These are phyloP conservation scores for Teratosphaeria nubilosa DNA, from an alignment of 2,329 filamentous ascomycete species.

Conservation along the genomic window DNA sequence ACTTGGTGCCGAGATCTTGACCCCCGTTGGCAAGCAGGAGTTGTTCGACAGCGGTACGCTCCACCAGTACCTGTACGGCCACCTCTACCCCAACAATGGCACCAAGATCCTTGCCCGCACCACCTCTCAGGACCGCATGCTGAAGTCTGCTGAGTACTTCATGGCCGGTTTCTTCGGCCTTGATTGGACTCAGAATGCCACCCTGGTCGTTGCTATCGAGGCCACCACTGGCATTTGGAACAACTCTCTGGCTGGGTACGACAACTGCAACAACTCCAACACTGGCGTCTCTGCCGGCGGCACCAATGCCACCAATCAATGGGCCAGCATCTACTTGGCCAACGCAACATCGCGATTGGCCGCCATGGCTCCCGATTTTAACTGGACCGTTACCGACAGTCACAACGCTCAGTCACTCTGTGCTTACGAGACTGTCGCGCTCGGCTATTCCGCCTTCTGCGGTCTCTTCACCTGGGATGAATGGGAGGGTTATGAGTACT, in stretches of 20 bases:
- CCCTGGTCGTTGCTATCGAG: slow-evolving; percentile 11
- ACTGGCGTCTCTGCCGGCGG: slow-evolving; percentile 37
- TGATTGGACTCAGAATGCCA: slow-evolving; percentile 50
- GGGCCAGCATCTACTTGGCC: slow-evolving; percentile 54
- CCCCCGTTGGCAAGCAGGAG: slow-evolving; percentile 63
- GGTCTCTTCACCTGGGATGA: slow-evolving; percentile 65
- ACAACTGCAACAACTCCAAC: slow-evolving; percentile 3
- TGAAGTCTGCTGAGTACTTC: slow-evolving; percentile 68
- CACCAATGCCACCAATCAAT: slow-evolving; percentile 45
- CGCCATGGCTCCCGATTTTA: slow-evolving; percentile 28
- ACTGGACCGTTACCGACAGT: slow-evolving; percentile 54
- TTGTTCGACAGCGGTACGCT: slow-evolving; percentile 53
- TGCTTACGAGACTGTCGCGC: slow-evolving; percentile 67
- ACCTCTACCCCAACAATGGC: slow-evolving; percentile 56
- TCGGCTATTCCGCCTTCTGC: slow-evolving; percentile 66
- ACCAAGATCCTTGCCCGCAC: slow-evolving; percentile 65
- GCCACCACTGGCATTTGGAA: not conserved
- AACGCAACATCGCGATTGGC: slow-evolving; percentile 54
- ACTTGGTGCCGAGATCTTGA: slow-evolving; percentile 61
- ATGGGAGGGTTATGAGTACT: slow-evolving; percentile 64
- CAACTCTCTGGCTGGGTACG: slow-evolving; percentile 1
- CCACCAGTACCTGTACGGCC: slow-evolving; percentile 63
- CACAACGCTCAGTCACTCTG: slow-evolving; percentile 64
- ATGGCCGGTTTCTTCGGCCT: slow-evolving; percentile 70
- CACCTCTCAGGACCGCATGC: slow-evolving; percentile 66